Conservation (phyloP, 2,329 filamentous ascomycete genomes). For the Ophiostoma ips region DNA sequence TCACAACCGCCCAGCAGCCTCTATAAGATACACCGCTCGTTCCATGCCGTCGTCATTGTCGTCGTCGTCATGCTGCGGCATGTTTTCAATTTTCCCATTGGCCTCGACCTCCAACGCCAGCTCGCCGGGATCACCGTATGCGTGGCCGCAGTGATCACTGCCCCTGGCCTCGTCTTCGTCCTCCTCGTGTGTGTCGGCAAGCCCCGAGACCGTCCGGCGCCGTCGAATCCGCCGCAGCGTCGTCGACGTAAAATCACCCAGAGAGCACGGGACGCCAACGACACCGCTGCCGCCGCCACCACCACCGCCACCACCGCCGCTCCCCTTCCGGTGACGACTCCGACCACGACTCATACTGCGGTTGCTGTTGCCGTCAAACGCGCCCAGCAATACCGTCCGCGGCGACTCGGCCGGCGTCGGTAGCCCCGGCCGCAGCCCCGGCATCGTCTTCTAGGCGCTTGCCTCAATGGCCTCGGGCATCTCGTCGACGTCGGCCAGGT, state of each 20-base stretch:
- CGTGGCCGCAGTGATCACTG: no score
- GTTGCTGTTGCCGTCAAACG: constrained; percentile 12
- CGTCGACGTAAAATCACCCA: neutral
- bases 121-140: no score
- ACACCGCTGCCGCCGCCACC: no score
- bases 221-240: neutral
- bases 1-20: neutral
- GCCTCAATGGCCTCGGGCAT: constrained; percentile 23
- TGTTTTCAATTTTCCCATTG: no score
- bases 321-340: neutral
- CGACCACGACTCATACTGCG: constrained; percentile 6
- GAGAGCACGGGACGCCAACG: neutral
- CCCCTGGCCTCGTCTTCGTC: no score
- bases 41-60: neutral
- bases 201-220: neutral
- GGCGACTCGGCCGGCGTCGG: constrained; percentile 15
- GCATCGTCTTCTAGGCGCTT: constrained; percentile 22
- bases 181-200: neutral
- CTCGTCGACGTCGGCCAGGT: constrained; percentile 38
- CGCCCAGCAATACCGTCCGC: constrained; percentile 17
- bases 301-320: no score
- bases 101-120: no score
- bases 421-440: constrained; percentile 10
- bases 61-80: neutral
- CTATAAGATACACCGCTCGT: neutral